Evolutionary conservation across 768 basidiomycete species (phyloP).

Genomic region (Panellus pusillus): DNA sequence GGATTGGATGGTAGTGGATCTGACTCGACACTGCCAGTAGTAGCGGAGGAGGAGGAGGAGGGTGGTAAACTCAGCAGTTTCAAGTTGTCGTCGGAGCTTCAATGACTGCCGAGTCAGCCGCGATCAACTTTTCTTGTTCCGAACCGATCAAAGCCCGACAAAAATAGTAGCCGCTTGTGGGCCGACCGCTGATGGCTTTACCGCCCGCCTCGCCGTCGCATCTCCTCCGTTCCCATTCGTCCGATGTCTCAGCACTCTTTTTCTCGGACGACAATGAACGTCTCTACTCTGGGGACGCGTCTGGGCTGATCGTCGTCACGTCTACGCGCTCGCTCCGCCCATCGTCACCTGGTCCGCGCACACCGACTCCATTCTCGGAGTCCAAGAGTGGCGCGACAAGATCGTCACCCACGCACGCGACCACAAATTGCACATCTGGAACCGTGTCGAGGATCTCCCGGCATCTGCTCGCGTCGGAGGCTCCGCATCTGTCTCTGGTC

Average conservation of each 20-base stretch:
- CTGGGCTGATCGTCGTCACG: constrained; percentile 75
- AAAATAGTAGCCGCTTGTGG: too few species aligned
- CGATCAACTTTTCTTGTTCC: too few species aligned
- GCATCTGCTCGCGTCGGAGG: constrained; percentile 49
- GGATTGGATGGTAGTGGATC: too few species aligned
- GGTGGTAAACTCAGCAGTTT: too few species aligned
- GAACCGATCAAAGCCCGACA: too few species aligned
- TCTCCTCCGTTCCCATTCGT: constrained; percentile 70
- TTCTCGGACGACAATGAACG: constrained; percentile 75
- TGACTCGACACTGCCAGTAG: too few species aligned
- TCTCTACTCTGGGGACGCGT: constrained; percentile 83
- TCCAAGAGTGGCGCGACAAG: constrained; percentile 68
- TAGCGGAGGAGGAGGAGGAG: too few species aligned
- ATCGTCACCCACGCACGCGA: constrained; percentile 86
- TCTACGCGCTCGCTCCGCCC: constrained; percentile 76
- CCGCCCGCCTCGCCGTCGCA: constrained; percentile 63
- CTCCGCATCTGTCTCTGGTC: constrained; percentile 53
- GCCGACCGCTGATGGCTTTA: too few species aligned
- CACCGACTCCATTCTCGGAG: constrained; percentile 68
- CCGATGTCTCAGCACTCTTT: constrained; percentile 57
- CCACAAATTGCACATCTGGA: constrained; percentile 82
- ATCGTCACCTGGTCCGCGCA: constrained; percentile 80
- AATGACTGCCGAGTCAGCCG: too few species aligned
- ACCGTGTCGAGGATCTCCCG: constrained; percentile 45
- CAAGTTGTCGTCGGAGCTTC: too few species aligned